A percentile compares a stretch with the other conserved stretches of the same genome.
Conservation (phyloP, 345 rosid species). For the Combretum micranthum region DNA sequence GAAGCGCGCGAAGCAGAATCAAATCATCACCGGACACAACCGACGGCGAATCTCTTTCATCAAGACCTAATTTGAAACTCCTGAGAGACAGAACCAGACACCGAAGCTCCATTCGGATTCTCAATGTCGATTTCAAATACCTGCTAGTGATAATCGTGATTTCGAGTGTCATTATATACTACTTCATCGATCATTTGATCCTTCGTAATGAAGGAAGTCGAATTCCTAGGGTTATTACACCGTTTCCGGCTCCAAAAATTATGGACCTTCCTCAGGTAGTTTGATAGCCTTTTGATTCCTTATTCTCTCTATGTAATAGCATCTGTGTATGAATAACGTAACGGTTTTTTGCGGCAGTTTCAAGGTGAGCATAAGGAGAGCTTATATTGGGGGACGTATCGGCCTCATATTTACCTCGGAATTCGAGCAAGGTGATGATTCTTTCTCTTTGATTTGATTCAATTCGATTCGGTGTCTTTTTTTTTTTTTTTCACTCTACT, state of each 20-base stretch:
- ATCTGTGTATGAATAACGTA: neutral
- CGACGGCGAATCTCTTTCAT: slow-evolving; percentile 19
- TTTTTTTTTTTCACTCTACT: too few relatives aligned
- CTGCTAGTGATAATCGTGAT: slow-evolving; percentile 30
- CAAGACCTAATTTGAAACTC: slow-evolving; percentile 16
- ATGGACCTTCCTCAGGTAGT: slow-evolving; percentile 61
- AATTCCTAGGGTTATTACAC: slow-evolving; percentile 69
- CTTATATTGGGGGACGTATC: slow-evolving; percentile 90
- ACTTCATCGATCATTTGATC: slow-evolving; percentile 27
- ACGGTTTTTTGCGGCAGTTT: slow-evolving; percentile 38
- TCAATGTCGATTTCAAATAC: slow-evolving; percentile 28
- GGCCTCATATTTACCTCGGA: slow-evolving; percentile 83
- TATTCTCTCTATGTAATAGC: neutral
- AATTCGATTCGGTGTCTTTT: neutral
- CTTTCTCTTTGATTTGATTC: neutral
- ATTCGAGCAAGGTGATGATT: slow-evolving; percentile 63
- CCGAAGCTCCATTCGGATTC: slow-evolving; percentile 22
- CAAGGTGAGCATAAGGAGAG: slow-evolving; percentile 79
- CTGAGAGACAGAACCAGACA: slow-evolving; percentile 22
- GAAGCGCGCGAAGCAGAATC: slow-evolving; percentile 48
- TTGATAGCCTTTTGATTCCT: neutral
- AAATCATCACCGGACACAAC: slow-evolving; percentile 26
- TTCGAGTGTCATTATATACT: slow-evolving; percentile 23
- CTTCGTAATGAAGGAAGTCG: slow-evolving; percentile 23
- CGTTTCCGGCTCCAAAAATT: slow-evolving; percentile 73